Conservation (phyloP, 78 protist genomes). For the Mastigamoeba balamuthi region DNA sequence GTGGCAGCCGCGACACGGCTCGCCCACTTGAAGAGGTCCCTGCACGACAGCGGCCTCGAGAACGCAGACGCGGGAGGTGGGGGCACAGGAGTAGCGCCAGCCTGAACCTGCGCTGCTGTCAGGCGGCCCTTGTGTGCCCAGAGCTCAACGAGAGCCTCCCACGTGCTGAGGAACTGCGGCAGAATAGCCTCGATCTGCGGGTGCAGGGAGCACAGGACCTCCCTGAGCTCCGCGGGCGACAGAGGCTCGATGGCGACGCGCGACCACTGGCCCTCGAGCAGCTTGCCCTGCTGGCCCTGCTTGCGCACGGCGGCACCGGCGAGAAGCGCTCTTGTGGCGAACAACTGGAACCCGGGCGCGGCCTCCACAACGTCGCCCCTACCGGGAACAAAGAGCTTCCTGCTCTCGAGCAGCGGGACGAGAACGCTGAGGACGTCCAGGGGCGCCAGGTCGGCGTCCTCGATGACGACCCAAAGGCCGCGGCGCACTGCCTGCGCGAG, state of each 20-base stretch:
- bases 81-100: conserved; percentile 32
- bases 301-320: not conserved
- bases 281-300: conserved; percentile 1
- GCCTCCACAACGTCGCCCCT: conserved; percentile 71
- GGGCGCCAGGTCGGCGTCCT: conserved; percentile 88
- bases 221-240: conserved; percentile 15
- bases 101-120: no score
- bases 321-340: conserved; percentile 57
- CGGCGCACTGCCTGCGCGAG: conserved; percentile 40
- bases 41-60: conserved; percentile 29
- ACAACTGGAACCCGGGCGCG: conserved; percentile 74
- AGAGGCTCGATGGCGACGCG: conserved; percentile 20
- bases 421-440: conserved; percentile 71
- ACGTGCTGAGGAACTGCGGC: no score
- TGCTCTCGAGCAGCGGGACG: conserved; percentile 67
- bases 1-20: not conserved
- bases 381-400: conserved; percentile 58
- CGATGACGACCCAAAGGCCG: conserved; percentile 90
- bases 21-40: conserved; percentile 77
- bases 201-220: no score
- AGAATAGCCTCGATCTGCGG: no score
- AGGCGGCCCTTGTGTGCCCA: no score
- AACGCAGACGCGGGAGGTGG: conserved; percentile 4
- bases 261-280: conserved; percentile 40
- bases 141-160: no score